A percentile compares a stretch with the other conserved stretches of the same genome.
phyloP scores from a whole-genome alignment of 2,329 filamentous ascomycete species.

The Penicillium sp. region DNA sequence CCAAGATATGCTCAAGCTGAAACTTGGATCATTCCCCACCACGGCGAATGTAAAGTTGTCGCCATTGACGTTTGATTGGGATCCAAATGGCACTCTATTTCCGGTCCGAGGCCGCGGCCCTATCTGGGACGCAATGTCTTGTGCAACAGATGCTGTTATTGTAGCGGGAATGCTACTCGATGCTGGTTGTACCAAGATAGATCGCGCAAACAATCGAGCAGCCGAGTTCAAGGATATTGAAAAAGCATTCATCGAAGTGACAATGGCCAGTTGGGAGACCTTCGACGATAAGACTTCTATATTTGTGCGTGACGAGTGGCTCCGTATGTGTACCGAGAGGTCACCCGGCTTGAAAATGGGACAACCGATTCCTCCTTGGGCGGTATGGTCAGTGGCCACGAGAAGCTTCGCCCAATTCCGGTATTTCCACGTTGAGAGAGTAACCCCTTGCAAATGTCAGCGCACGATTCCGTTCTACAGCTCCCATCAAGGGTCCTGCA shows the following conservation, averaged over 20 bases:
- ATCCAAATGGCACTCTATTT: conserved; percentile 19
- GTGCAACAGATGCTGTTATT: conserved; percentile 32
- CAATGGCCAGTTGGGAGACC: conserved; percentile 31
- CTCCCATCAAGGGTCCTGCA: conserved; percentile 9
- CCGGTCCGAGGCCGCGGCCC: conserved; percentile 34
- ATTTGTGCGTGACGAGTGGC: conserved; percentile 21
- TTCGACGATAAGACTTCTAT: conserved; percentile 11
- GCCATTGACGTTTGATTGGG: conserved; percentile 10
- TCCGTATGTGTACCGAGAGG: conserved; percentile 7
- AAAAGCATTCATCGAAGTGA: conserved; percentile 27
- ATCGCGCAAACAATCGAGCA: conserved; percentile 22
- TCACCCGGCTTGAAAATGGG: conserved; percentile 10
- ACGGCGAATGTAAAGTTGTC: conserved; percentile 18
- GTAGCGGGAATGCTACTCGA: conserved; percentile 37
- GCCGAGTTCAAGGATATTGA: conserved; percentile 16
- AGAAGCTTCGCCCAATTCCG: conserved; percentile 30
- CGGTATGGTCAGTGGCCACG: conserved; percentile 25
- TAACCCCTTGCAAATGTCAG: conserved; percentile 9
- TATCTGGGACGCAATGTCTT: conserved; percentile 22
- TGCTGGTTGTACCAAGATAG: conserved; percentile 35
- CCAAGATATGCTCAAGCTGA: conserved; percentile 18
- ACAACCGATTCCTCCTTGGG: conserved; percentile 12
- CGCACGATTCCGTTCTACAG: background rate
- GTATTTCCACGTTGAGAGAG: conserved; percentile 14
- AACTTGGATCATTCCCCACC: conserved; percentile 16